Base-by-base conservation (phyloP, 1,139 yeast genomes). In the Sugiyamaella neomexicana region DNA sequence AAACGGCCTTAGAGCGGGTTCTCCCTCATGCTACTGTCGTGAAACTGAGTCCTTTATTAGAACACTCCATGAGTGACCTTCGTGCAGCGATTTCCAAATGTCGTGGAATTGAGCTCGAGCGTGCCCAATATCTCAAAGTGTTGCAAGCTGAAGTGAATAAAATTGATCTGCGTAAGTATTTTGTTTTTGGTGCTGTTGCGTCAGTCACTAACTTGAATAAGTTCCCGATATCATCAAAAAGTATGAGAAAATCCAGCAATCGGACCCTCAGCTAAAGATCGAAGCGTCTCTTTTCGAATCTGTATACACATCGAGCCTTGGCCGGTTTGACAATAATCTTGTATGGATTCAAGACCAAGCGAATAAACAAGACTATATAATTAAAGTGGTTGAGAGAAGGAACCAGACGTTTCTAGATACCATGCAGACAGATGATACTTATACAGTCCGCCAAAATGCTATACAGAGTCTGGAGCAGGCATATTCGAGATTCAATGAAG, bases 391-490 rank as follows among this genome's bases (percentile, higher is more conserved):
- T 32, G 76, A 77, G 36, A 64, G 66, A 2, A 64, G 78, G 32
- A 76, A 78, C 58, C 62, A 62, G 1, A 65, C 70, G 17, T 82
- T 83, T 60, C 55, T 66, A 0, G 63, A 52, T 50, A 58, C 60
- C 46, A 52, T 46, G 44, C 67, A 58, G 52, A 70, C 63, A 58
- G 73, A 62, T 58, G 70, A 73, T 56, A 59, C 65, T 34, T 54
- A 70, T 12, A 58, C 67, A 1, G 69, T 72, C 25, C 71, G 91
- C 34, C 80, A 78, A 53, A 72, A 73, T 32, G 78, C 79, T 1
- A 68, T 87, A 44, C 84, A 81, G 55, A 71, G 70, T 1, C 68
- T 88, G 27, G 88, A 85, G 55, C 68, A 73, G 2, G 82, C 80
- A 0, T 82, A 77, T 62, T 69, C 75, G 31, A 78, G 80, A 56